Evolutionary conservation across 768 basidiomycete genomes (phyloP).

Genomic region (Naganishia kalamii): DNA sequence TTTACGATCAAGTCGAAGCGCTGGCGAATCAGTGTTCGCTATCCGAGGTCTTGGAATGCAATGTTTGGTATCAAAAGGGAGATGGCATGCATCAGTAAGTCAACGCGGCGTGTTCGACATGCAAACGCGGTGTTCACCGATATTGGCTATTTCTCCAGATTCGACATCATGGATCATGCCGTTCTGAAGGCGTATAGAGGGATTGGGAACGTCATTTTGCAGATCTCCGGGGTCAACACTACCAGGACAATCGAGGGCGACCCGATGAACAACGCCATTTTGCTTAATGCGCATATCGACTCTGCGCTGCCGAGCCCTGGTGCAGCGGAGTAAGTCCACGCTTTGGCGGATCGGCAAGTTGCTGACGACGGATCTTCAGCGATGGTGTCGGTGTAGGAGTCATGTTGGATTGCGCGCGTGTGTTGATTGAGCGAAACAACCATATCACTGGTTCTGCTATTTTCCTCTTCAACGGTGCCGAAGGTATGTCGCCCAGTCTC

Average conservation of each 20-base stretch:
- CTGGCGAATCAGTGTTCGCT: slow-evolving; percentile 61
- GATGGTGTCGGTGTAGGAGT: slow-evolving; percentile 82
- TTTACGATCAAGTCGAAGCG: slow-evolving; percentile 61
- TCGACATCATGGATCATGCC: slow-evolving; percentile 78
- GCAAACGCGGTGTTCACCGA: background rate
- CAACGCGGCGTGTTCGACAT: slow-evolving; percentile 16
- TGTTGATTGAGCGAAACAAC: slow-evolving; percentile 62
- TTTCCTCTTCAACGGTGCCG: slow-evolving; percentile 89
- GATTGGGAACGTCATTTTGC: slow-evolving; percentile 81
- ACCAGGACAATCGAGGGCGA: slow-evolving; percentile 54
- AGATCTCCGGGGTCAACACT: slow-evolving; percentile 55
- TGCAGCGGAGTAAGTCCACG: slow-evolving; percentile 40
- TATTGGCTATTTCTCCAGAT: slow-evolving; percentile 51
- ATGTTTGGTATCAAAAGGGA: slow-evolving; percentile 83
- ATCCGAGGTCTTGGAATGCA: slow-evolving; percentile 70
- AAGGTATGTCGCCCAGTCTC: slow-evolving; percentile 45
- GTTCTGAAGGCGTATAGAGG: slow-evolving; percentile 80
- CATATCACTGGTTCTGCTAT: slow-evolving; percentile 70
- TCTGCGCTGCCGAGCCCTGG: slow-evolving; percentile 77
- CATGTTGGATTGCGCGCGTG: slow-evolving; percentile 82
- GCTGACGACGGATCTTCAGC: slow-evolving; percentile 48
- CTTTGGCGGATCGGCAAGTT: background rate
- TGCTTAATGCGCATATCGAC: slow-evolving; percentile 85
- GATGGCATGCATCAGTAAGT: slow-evolving; percentile 78
- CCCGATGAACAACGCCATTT: slow-evolving; percentile 71